Evolutionary conservation across 768 basidiomycete genomes (phyloP).

Genomic region (button mushroom (Agaricus bisporus)): DNA sequence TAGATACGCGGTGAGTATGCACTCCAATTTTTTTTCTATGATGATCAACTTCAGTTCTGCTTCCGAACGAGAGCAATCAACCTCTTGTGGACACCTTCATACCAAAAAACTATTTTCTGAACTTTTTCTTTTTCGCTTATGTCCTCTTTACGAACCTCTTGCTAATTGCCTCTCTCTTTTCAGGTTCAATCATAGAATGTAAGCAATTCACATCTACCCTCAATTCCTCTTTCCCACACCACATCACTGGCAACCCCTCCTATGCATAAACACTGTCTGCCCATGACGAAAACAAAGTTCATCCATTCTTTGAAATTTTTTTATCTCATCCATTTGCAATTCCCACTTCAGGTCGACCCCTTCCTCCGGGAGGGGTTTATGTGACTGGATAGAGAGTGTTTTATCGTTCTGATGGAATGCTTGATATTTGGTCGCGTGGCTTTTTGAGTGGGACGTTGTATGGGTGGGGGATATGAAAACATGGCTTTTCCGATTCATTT

Average conservation of each 20-base stretch:
- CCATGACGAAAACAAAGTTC: constrained; percentile 70
- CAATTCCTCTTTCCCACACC: no score
- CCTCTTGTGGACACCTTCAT: constrained; percentile 68
- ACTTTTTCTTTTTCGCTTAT: constrained; percentile 12
- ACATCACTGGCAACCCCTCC: no score
- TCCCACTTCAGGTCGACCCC: constrained; percentile 26
- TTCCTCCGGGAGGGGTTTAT: constrained; percentile 13
- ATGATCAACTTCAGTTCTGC: constrained; percentile 73
- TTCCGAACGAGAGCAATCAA: constrained; percentile 70
- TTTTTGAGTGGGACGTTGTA: constrained; percentile 21
- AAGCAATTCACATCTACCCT: constrained; percentile 9
- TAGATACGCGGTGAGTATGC: constrained; percentile 17
- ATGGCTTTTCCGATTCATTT: constrained; percentile 55
- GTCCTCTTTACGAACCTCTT: neutral
- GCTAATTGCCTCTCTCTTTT: neutral
- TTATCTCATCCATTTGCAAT: constrained; percentile 26
- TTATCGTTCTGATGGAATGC: constrained; percentile 34
- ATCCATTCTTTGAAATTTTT: constrained; percentile 73
- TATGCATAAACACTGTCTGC: neutral
- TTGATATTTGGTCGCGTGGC: constrained; percentile 35
- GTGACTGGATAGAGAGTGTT: constrained; percentile 19
- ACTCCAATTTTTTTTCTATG: constrained; percentile 20
- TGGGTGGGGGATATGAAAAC: constrained; percentile 47
- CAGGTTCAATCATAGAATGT: constrained; percentile 10
- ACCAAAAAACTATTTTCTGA: constrained; percentile 50